Evolutionary conservation across 352 stramenopile genomes (phyloP).

Genomic region (Pythium myriotylum): DNA sequence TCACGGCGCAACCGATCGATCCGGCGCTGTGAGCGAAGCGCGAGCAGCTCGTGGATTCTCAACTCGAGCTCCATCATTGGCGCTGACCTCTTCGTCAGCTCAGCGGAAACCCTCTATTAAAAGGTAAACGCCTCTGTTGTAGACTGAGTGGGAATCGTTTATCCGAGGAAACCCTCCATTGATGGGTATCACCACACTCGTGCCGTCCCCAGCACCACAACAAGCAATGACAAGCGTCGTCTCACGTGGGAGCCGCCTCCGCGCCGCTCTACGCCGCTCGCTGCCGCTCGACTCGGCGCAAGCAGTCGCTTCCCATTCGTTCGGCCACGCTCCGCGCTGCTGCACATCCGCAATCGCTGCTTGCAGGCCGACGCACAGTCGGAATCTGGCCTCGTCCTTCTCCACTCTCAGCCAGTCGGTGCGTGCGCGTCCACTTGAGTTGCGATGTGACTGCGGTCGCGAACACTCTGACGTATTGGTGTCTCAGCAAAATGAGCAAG

Average conservation of each 20-base stretch:
- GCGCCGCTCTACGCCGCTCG: background rate
- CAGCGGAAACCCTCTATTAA: too few relatives aligned
- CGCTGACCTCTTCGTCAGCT: too few relatives aligned
- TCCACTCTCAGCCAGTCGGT: background rate
- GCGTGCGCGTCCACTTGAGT: background rate
- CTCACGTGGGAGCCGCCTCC: background rate
- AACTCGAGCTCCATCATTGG: constrained; percentile 23
- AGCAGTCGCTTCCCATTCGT: background rate
- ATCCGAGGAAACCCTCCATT: too few relatives aligned
- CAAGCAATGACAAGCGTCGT: background rate
- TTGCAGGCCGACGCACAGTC: too few relatives aligned
- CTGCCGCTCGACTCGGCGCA: background rate
- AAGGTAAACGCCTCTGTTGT: too few relatives aligned
- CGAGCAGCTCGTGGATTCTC: constrained; percentile 28
- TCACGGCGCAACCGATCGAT: constrained; percentile 1
- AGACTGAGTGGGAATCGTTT: too few relatives aligned
- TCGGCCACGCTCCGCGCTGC: too few relatives aligned
- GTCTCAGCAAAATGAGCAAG: background rate
- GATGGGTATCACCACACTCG: too few relatives aligned
- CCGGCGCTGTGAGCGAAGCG: constrained; percentile 10
- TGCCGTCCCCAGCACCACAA: background rate
- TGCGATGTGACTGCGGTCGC: too few relatives aligned
- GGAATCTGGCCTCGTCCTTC: background rate
- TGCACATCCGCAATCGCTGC: too few relatives aligned
- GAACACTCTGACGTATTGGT: too few relatives aligned